Evolutionary conservation across 345 rosid species (phyloP), one percentile per base, ranked within the genome.

Genomic region (Citrus reticulata): DNA sequence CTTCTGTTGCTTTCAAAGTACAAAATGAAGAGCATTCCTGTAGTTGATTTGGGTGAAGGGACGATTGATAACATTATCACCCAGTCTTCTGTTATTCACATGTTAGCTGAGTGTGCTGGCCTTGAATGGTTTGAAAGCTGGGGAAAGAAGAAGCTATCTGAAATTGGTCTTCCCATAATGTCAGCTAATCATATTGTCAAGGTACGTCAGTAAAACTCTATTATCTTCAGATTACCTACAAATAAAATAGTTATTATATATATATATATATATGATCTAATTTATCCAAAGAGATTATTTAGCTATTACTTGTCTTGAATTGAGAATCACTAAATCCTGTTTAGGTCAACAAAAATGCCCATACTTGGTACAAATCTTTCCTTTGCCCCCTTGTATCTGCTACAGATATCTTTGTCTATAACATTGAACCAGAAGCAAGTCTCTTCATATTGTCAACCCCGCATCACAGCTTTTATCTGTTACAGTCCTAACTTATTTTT

Each of bases 1-100:
- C 81, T 97, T 46, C 81, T 97, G 69, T 83, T 97, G 83, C 98
- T 97, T 39, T 97, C 99, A 6, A 97, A 94, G 79, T 97, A 97
- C 86, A 94, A 94, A 84, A 97, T 97, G 99, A 97, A 97, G 90
- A 94, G 99, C 83, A 78, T 97, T 79, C 98, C 98, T 0, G 93
- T 94, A 54, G 91, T 94, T 80, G 95, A 94, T 81, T 66, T 91
- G 74, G 98, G 93, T 32, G 93, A 84, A 49, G 92, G 90, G 40
- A 97, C 88, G 81, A 91, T 97, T 16, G 90, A 91, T 78, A 93
- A 92, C 82, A 90, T 94, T 78, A 85, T 97, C 76, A 93, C 99
- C 11, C 99, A 97, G 75, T 89, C 99, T 74, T 93, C 94, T 75
- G 98, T 97, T 73, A 93, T 97, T 84, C 99, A 97, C 88, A 94